phyloP scores from a whole-genome alignment of 805 yeast genomes.

The Nakazawaea populi region DNA sequence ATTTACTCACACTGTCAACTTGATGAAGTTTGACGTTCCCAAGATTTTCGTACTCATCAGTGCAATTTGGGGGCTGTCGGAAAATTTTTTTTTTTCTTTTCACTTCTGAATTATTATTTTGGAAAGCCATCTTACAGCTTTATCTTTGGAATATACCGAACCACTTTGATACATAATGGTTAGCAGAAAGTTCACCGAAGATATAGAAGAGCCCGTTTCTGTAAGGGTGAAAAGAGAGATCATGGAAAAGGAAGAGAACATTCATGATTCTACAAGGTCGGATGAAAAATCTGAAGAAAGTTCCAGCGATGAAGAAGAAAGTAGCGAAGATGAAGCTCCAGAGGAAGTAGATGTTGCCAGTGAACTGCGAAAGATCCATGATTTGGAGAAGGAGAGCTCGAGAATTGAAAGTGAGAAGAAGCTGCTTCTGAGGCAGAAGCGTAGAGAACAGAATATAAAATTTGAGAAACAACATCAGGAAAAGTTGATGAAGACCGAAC shows the following conservation, averaged over 20 bases:
- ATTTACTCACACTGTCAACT: no score
- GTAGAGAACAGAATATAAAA: constrained; percentile 23
- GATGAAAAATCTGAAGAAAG: background rate
- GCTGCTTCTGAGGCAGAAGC: constrained; percentile 25
- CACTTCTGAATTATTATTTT: background rate
- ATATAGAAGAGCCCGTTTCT: constrained; percentile 2
- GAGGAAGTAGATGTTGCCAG: constrained; percentile 7
- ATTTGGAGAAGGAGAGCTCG: constrained; percentile 3
- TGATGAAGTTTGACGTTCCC: no score
- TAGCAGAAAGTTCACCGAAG: constrained; percentile 3
- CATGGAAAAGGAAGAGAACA: background rate
- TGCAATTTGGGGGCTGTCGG: background rate
- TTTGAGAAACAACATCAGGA: constrained; percentile 27
- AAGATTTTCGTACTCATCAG: background rate
- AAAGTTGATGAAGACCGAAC: constrained; percentile 15
- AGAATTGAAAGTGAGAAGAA: constrained; percentile 17
- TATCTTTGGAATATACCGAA: no score
- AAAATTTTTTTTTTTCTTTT: background rate
- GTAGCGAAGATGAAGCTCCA: constrained; percentile 11
- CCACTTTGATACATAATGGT: background rate
- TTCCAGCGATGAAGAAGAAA: background rate
- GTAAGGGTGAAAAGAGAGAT: background rate
- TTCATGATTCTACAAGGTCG: no score
- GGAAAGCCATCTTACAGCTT: background rate
- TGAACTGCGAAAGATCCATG: background rate